A percentile compares a stretch with the other conserved stretches of the same genome.
phyloP scores from a whole-genome alignment of 768 basidiomycete species.

The Termitomyces sp. region DNA sequence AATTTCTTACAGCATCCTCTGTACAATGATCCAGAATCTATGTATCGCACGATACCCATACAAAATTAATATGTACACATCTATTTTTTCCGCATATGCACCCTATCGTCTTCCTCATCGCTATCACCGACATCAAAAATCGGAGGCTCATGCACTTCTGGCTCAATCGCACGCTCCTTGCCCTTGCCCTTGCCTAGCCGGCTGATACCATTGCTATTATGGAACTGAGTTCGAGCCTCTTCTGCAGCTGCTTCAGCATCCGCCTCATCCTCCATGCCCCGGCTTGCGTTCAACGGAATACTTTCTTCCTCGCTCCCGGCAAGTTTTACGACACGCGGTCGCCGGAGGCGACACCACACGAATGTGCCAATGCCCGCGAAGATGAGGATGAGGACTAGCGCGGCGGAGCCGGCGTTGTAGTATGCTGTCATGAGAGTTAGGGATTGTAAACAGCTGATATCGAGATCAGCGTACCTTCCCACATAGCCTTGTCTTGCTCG shows the following conservation, averaged over 20 bases:
- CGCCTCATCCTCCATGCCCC: constrained; percentile 45
- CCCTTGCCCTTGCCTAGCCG: constrained; percentile 50
- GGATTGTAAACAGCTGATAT: not conserved
- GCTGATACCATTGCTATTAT: not conserved
- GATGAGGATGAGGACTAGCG: constrained; percentile 78
- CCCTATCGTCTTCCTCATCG: constrained; percentile 46
- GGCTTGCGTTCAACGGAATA: constrained; percentile 59
- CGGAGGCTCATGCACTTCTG: constrained; percentile 31
- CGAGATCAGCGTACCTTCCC: constrained; percentile 67
- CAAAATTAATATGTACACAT: constrained; percentile 4
- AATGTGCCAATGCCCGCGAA: constrained; percentile 65
- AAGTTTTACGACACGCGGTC: constrained; percentile 38
- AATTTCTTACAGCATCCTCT: not conserved
- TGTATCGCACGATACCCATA: not conserved
- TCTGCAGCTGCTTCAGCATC: constrained; percentile 25
- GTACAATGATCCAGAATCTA: not conserved
- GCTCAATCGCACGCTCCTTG: constrained; percentile 42
- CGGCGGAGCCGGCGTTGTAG: constrained; percentile 89
- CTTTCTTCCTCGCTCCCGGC: constrained; percentile 57
- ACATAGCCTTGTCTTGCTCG: constrained; percentile 81
- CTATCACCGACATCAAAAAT: constrained; percentile 62
- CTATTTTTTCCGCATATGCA: constrained; percentile 4
- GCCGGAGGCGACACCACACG: constrained; percentile 74
- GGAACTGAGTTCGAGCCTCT: constrained; percentile 27
- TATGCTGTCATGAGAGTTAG: constrained; percentile 55